Evolutionary conservation across 169 alveolate genomes (phyloP).

Genomic region (Plasmodium malariae): DNA sequence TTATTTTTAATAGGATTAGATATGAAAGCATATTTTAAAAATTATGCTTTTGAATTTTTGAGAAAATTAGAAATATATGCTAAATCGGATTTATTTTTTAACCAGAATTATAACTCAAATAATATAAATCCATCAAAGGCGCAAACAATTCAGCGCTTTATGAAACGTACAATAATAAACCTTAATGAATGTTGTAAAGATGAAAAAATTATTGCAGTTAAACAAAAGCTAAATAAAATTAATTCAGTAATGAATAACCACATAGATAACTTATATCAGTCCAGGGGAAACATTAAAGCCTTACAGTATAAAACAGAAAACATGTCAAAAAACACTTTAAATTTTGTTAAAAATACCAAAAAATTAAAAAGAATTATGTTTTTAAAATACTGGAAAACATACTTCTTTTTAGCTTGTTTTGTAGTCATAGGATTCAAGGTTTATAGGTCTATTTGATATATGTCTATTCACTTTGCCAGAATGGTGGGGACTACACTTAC

Average conservation of each 20-base stretch:
- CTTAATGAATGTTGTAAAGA: conserved; percentile 55
- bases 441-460: conserved; percentile 58
- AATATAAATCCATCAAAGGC: conserved; percentile 41
- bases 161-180: conserved; percentile 37
- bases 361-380: conserved; percentile 69
- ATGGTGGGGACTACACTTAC: too few relatives aligned
- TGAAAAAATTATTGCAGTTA: conserved; percentile 67
- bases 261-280: conserved; percentile 54
- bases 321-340: conserved; percentile 72
- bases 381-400: conserved; percentile 64
- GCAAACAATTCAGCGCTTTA: conserved; percentile 28
- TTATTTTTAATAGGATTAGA: conserved; percentile 61
- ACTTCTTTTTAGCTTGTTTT: conserved; percentile 42
- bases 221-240: conserved; percentile 68
- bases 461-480: too few relatives aligned
- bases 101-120: conserved; percentile 24
- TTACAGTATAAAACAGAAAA: conserved; percentile 66
- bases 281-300: conserved; percentile 69
- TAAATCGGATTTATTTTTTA: conserved; percentile 59
- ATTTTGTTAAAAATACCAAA: conserved; percentile 70
- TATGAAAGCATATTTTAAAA: conserved; percentile 53
- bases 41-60: conserved; percentile 66
- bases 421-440: conserved; percentile 57
- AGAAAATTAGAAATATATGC: conserved; percentile 44
- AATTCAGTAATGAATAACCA: conserved; percentile 73